Evolutionary conservation across 179 eudicot genomes (phyloP).

Genomic region (Heliamphora pulchella): DNA sequence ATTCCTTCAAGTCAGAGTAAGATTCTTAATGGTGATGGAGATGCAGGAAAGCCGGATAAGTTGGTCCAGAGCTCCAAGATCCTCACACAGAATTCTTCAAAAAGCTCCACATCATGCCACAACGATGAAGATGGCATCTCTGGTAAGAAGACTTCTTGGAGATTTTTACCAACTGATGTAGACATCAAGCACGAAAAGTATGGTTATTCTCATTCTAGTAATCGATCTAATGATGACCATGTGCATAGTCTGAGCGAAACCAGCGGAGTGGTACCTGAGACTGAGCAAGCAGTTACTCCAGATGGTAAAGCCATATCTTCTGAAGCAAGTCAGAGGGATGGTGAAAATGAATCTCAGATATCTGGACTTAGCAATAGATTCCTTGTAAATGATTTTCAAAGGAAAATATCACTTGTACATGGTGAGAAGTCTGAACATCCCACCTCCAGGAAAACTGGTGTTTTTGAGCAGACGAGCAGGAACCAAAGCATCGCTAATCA

Average conservation of each 20-base stretch:
- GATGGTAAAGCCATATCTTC: conserved; percentile 25
- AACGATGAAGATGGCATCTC: conserved; percentile 27
- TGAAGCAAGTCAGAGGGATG: conserved; percentile 26
- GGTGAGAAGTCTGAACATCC: conserved; percentile 28
- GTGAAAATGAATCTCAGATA: conserved; percentile 42
- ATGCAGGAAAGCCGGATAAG: conserved; percentile 19
- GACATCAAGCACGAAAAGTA: conserved; percentile 23
- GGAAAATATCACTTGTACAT: conserved; percentile 36
- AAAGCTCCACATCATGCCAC: conserved; percentile 19
- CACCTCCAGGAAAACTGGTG: conserved; percentile 23
- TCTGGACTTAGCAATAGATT: conserved; percentile 48
- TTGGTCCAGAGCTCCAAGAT: conserved; percentile 21
- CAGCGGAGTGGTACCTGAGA: conserved; percentile 18
- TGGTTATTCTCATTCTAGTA: conserved; percentile 20
- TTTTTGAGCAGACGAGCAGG: conserved; percentile 24
- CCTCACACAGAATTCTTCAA: conserved; percentile 17
- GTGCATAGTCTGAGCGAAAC: conserved; percentile 18
- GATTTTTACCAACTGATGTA: conserved; percentile 25
- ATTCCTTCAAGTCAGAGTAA: conserved; percentile 22
- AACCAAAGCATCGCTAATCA: conserved; percentile 13
- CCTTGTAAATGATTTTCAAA: conserved; percentile 47
- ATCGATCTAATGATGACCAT: conserved; percentile 13
- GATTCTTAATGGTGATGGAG: conserved; percentile 17
- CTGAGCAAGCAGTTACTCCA: conserved; percentile 17
- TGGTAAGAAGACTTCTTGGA: conserved; percentile 29